Evolutionary conservation across 345 rosid genomes (phyloP).

Genomic region (Clausena lansium): DNA sequence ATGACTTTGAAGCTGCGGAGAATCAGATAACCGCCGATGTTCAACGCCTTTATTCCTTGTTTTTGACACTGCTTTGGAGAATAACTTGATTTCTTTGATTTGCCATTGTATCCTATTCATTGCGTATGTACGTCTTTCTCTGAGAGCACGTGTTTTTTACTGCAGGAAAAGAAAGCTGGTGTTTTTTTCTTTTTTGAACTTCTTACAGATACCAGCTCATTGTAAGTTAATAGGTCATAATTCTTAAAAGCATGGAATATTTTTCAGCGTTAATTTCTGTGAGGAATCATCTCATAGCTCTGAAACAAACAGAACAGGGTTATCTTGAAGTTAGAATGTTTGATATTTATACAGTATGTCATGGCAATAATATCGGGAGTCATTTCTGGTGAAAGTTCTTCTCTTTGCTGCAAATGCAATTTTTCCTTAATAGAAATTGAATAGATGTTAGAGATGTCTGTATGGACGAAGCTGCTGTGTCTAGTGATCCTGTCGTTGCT

Average conservation of each 20-base stretch:
- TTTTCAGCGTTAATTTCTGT: conserved; percentile 2
- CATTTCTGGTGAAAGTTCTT: background rate
- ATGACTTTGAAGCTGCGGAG: conserved; percentile 57
- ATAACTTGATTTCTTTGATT: conserved; percentile 76
- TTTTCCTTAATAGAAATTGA: conserved; percentile 48
- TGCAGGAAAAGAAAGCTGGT: background rate
- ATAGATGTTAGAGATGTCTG: conserved; percentile 93
- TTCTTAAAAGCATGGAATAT: too few relatives aligned
- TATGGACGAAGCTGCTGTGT: conserved; percentile 98
- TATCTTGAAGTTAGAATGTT: conserved; percentile 1
- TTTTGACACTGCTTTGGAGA: conserved; percentile 89
- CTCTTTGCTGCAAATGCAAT: conserved; percentile 11
- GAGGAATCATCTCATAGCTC: background rate
- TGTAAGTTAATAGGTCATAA: too few relatives aligned
- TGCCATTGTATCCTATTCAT: conserved; percentile 84
- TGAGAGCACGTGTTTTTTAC: background rate
- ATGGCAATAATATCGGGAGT: background rate
- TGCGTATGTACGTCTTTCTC: background rate
- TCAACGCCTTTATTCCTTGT: conserved; percentile 79
- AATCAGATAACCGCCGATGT: conserved; percentile 64
- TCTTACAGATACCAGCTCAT: too few relatives aligned
- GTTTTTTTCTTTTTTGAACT: conserved; percentile 5
- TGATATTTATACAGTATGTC: background rate
- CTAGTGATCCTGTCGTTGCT: conserved; percentile 90
- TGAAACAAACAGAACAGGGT: background rate